Conservation (phyloP, 257 asterid genomes). For the Linaria vulgaris region DNA sequence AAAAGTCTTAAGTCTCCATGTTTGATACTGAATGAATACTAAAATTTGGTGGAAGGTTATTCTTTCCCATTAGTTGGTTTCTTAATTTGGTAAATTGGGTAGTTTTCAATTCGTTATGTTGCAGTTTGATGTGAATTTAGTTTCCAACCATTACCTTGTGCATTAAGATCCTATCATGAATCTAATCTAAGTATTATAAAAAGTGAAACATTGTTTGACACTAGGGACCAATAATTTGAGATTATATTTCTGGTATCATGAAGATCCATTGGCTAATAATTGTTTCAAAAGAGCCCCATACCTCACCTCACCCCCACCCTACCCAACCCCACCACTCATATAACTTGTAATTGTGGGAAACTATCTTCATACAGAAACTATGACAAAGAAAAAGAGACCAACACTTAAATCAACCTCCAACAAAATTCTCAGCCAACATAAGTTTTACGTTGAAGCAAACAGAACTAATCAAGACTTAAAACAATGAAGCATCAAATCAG, state of each 20-base stretch:
- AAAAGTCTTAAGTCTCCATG: too few species aligned
- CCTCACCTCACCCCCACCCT: background rate
- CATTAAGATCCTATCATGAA: too few species aligned
- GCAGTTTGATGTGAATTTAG: too few species aligned
- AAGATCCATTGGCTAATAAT: background rate
- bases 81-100: too few species aligned
- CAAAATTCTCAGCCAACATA: background rate
- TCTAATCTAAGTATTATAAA: too few species aligned
- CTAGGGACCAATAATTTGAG: too few species aligned
- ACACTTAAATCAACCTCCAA: constrained; percentile 12
- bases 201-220: too few species aligned
- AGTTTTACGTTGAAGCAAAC: constrained; percentile 17
- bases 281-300: background rate
- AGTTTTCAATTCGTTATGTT: too few species aligned
- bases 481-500: too few species aligned
- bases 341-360: constrained; percentile 3
- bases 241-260: too few species aligned
- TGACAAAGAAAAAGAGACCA: background rate
- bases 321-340: too few species aligned
- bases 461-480: background rate
- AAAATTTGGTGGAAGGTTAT: background rate
- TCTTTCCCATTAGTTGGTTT: background rate
- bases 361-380: constrained; percentile 3
- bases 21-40: background rate
- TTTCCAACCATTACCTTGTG: too few species aligned